Evolutionary conservation across 768 basidiomycete genomes (phyloP).

Genomic region (Glaciozyma martinii): DNA sequence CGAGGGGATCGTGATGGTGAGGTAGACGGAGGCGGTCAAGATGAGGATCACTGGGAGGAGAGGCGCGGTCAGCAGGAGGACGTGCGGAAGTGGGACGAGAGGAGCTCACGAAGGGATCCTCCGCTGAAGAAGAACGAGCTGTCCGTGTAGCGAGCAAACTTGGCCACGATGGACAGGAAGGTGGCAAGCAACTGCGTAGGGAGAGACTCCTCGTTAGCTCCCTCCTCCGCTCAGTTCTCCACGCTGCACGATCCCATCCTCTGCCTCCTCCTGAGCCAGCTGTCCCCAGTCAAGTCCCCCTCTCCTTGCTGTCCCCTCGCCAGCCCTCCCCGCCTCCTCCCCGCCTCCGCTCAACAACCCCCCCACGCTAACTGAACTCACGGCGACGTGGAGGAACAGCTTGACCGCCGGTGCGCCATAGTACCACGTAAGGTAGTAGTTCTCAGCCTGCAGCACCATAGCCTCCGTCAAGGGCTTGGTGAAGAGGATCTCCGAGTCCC

Average conservation of each 20-base stretch:
- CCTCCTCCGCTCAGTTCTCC: too few relatives aligned
- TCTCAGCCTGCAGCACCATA: slow-evolving; percentile 16
- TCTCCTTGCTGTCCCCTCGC: too few relatives aligned
- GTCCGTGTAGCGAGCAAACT: slow-evolving; percentile 22
- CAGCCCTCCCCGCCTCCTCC: background rate
- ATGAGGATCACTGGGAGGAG: slow-evolving; percentile 11
- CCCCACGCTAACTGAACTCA: background rate
- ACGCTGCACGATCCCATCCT: too few relatives aligned
- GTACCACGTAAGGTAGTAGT: slow-evolving; percentile 32
- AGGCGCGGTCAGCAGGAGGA: background rate
- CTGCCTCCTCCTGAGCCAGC: background rate
- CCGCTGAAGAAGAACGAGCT: slow-evolving; percentile 29
- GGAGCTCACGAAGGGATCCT: slow-evolving; percentile 13
- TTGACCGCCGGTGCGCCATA: slow-evolving; percentile 28
- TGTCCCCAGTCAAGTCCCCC: too few relatives aligned
- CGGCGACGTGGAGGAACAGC: slow-evolving; percentile 26
- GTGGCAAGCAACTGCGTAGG: slow-evolving; percentile 10
- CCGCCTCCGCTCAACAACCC: background rate
- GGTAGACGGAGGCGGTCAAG: slow-evolving; percentile 24
- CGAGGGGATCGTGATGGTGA: slow-evolving; percentile 23
- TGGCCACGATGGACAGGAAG: slow-evolving; percentile 23
- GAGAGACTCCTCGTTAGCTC: background rate
- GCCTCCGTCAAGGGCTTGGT: slow-evolving; percentile 7
- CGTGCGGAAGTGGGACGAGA: too few relatives aligned
- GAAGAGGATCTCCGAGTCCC: slow-evolving; percentile 26